Evolutionary conservation across 139 green algal species (phyloP), one percentile per base, ranked within the genome.

Genomic region (Asterochloris erici): DNA sequence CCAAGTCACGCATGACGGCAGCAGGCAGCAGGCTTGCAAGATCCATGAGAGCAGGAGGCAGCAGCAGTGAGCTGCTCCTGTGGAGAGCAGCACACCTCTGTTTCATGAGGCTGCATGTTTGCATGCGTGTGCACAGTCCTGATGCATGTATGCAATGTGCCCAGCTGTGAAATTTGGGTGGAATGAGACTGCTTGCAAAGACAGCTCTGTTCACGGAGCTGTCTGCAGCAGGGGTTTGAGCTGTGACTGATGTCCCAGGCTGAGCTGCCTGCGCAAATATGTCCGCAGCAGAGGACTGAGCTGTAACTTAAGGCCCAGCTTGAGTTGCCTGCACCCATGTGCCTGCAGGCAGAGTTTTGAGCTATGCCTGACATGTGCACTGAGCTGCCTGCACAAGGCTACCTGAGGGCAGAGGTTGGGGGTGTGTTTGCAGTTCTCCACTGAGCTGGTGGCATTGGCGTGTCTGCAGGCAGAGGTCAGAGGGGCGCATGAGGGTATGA

Each of bases 401-500:
- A 38, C n/a, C 4, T 54, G n/a, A 76, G 70, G 14, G 19, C 26
- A 15, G 26, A 28, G 16, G 70, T 38, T 29, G 12, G 23, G 9
- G 1, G 10, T 76, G 24, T 4, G 19, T 71, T 4, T 21, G 66
- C 66, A 24, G 17, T 71, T 71, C 66, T 2, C 66, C 17, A 26
- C 21, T 71, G 17, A 24, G 21, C 17, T 71, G 66, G 66, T 10
- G 23, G n/a, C 23, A 19, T 54, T 79, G 74, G 17, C 28, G 12
- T 38, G 28, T 23, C 74, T 73, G 27, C 83, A 94, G 83, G 84
- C 91, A 27, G 87, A 93, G 78, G 83, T 94, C 68, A 82, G 83
- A 15, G 82, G 76, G 12, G 92, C 88, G 10, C 94, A 98, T 78
- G 92, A 98, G 68, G 86, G 76, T 16, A 79, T 87, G 12, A 85